Base-by-base conservation (phyloP, 495 filamentous ascomycete genomes). In the Xylaria flabelliformis region DNA sequence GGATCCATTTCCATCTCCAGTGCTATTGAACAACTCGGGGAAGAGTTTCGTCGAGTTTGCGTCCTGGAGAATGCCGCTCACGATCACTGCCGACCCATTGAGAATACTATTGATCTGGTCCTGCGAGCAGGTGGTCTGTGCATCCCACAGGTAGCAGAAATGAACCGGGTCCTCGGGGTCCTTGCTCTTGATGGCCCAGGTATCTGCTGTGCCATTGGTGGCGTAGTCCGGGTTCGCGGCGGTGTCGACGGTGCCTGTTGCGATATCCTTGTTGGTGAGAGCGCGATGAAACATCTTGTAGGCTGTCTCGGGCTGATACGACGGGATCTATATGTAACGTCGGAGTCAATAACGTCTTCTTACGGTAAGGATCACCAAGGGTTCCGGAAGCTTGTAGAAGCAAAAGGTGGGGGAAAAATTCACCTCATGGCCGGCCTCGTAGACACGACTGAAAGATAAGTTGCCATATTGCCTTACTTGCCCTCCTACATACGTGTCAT, bases 361-460 rank as follows among this genome's bases (percentile, higher is more conserved):
- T 39, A 39, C 8, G 6, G 36, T 39, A 8, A 8, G 5, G 8
- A 39, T 39, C 6, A 39, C 7, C 6, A 6, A 6, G 7, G 36
- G 36, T 1, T 39, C 8, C 6, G 7, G 34, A 6, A 36, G 34
- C 34, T 6, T 39, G 36, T 6, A 39, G 36, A 1, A 39, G 36
- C 34, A 39, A 8, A 39, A 36, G 4, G 3, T 5, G 36, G 0
- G 7, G 8, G 7, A 8, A 8, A 39, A 0, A 39, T 39, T 39
- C 8, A 39, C 36, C 36, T 89, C 86, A 75, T 94, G 92, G 0
- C 92, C 92, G 13, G 90, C 88, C 73, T 92, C 84, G 76, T 90
- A 93, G 12, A 93, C 84, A 2, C 91, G 86, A 36, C 87, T 85
- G 78, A 93, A 94, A 41, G 89, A 89, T 71, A 93, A 90, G 77